Base-by-base conservation (phyloP, 768 basidiomycete genomes). In the Astraeus odoratus region DNA sequence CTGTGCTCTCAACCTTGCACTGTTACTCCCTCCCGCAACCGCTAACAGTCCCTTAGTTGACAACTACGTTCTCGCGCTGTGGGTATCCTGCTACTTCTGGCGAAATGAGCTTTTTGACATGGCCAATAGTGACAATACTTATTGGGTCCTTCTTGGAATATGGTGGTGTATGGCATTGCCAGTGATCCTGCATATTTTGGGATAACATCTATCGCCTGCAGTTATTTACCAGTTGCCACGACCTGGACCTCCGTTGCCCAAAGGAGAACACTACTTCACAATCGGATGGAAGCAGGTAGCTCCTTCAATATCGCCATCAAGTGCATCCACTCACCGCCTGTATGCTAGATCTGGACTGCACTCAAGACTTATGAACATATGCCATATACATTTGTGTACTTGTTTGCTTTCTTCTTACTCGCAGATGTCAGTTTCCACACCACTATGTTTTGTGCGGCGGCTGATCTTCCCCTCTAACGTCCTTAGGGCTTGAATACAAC, bases 201-300 rank as follows among this genome's bases (percentile, higher is more conserved):
- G 10, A 31, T 39, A 23, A 27, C 48, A 41, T 41, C 18, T 1
- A 12, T 36, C n/a, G n/a, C n/a, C 1, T 34, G 16, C 42, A 89
- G 87, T 92, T 53, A 75, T 91, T 40, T 90, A 79, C 60, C 90
- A 93, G 59, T 76, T 86, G 56, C 85, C 81, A n/a, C 79, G 90
- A 8, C 82, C 85, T 3, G 90, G 90, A 0, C 86, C 88, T 42
- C 66, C 79, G 10, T 67, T 93, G 18, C 90, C 90, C 0, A 81
- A 81, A 51, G 81, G 81, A 39, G 80, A 89, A 51, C 74, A 63
- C 47, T 92, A 91, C 55, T 49, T 90, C 22, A 87, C 86, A 0
- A 76, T 93, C 36, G 90, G 90, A 34, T 91, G 85, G 83, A 89
- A 86, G 57, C 87, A 90, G 70, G 84, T 79, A 55, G 2, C 22